These are phyloP conservation scores for Pogostemon cablin DNA, from an alignment of 257 asterid species.

Conservation along the genomic window DNA sequence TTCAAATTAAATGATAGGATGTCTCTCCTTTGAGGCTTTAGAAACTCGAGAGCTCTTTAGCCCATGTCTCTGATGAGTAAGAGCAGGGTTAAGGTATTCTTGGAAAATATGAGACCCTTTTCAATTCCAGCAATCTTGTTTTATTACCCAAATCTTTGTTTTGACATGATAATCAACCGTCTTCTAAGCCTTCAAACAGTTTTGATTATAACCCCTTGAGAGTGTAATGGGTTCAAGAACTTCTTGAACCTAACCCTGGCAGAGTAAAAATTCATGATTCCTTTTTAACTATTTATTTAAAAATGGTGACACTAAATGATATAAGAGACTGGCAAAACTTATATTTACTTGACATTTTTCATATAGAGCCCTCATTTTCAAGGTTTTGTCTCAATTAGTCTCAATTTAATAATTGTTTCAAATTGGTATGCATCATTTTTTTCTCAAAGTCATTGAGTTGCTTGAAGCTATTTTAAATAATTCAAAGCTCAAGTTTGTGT, in stretches of 20 bases:
- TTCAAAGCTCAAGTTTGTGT: too few species aligned
- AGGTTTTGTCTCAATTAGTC: too few species aligned
- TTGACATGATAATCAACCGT: not conserved
- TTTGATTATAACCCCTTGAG: not conserved
- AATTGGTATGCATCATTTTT: too few species aligned
- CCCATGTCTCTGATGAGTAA: not conserved
- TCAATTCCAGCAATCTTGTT: not conserved
- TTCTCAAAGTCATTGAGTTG: too few species aligned
- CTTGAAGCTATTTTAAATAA: too few species aligned
- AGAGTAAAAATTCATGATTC: too few species aligned
- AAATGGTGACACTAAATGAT: too few species aligned
- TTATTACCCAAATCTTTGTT: not conserved
- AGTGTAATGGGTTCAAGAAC: conserved; percentile 4
- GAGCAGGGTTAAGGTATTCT: not conserved
- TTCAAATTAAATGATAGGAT: not conserved
- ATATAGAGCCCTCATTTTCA: too few species aligned
- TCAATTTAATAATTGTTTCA: too few species aligned
- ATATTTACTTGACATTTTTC: too few species aligned
- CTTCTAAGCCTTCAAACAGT: not conserved
- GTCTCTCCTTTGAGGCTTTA: not conserved
- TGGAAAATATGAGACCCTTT: not conserved
- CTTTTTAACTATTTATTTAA: too few species aligned
- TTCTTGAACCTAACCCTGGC: not conserved
- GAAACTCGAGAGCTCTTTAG: not conserved
- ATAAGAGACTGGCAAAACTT: too few species aligned